Evolutionary conservation across 176 grass and related monocot genomes (phyloP), one percentile per base, ranked within the genome.

Genomic region (Themeda triandra): DNA sequence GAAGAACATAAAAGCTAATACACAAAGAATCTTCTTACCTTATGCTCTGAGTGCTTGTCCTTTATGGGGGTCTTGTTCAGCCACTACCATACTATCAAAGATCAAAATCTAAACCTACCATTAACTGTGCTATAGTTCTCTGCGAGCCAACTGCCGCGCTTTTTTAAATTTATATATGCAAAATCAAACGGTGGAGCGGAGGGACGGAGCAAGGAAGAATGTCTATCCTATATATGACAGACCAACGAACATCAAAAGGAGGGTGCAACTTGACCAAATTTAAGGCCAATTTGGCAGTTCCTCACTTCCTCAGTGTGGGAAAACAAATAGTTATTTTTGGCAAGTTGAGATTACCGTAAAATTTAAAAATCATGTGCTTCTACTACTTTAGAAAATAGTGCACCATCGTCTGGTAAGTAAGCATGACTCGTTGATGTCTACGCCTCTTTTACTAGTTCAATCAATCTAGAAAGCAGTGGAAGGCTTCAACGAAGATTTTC

Each of bases 401-500:
- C 21, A 78, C 24, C 73, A 49, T 63, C 32, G 11, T 59, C 54
- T 59, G 54, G 54, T 24, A 79, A 73, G 35, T 71, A 32, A 59
- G 29, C 42, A n/a, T 11, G 51, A 49, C 7, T 46, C 40, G 29
- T 30, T 67, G 68, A 86, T 80, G 7, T 59, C 6, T 36, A 48
- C 8, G 23, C 25, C n/a, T 23, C n/a, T 62, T 79, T 42, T 35
- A 41, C 48, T 37, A 19, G 73, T 54, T 13, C 66, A 78, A 78
- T 48, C 35, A 66, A 66, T 60, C 45, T 65, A 71, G 77, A 80
- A 79, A 79, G 77, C 82, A 79, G 69, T 10, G 77, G 73, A 82
- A 76, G 28, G 63, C 23, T 68, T 23, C 80, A 29, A 6, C 33
- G 18, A 53, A 62, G 30, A 9, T 53, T 48, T 48, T 4, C 41